Base-by-base conservation (phyloP, 306 rosid genomes). In the Gillenia trifoliata region DNA sequence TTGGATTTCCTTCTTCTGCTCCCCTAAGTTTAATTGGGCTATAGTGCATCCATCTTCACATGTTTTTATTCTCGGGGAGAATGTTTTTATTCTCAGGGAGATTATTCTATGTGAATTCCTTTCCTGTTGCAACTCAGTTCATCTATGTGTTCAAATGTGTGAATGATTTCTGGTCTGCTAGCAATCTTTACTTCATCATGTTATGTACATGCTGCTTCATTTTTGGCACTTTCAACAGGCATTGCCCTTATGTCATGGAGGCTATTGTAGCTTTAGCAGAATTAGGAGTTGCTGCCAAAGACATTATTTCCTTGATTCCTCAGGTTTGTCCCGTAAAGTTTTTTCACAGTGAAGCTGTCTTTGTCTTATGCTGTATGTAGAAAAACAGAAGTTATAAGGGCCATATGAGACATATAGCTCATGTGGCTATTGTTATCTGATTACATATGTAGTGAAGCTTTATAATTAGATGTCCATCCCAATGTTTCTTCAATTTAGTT, bases 181-280 rank as follows among this genome's bases (percentile, higher is more conserved):
- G 52, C 7, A 13, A 41, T 66, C n/a, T 66, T 25, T 40, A 16
- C 7, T 60, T 33, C 26, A 17, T 81, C 63, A 25, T 77, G 79
- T 65, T 64, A 73, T 30, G 80, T 64, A 62, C 75, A 75, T 49
- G 31, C 26, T 43, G 50, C 65, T 77, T 77, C 65, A 67, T 64
- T 63, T 29, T 70, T 75, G 54, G 28, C 72, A 43, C 82, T 76
- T 81, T 67, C 76, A 64, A 78, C 92, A 95, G 99, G 82, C 90
- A 88, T 31, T 90, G 97, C 70, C 99, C 99, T 22, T 95, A 55
- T 80, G 76, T 90, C 73, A 82, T 95, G 38, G 99, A 95, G 84
- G 99, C 96, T 49, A 83, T 90, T 71, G 79, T 78, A 68, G 98
- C 98, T 72, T 90, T 95, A 79, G 89, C 99, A 57, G 99, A 92